phyloP scores from a whole-genome alignment of 106 monocot species.

The Allium fistulosum region DNA sequence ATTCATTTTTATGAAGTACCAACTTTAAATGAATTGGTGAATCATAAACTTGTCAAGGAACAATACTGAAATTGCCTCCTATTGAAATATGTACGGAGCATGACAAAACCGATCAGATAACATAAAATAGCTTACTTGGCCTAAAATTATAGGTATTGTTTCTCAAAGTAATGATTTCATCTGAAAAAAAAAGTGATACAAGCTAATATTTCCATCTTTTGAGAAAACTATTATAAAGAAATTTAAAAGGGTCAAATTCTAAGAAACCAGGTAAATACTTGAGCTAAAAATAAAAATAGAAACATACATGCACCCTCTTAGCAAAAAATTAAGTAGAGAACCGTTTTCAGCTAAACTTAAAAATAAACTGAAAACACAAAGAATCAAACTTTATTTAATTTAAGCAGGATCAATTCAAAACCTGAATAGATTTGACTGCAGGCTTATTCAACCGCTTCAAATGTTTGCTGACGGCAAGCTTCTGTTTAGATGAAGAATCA shows the following conservation, averaged over 20 bases:
- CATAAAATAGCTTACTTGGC: neutral
- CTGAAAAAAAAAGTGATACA: neutral
- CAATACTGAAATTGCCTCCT: neutral
- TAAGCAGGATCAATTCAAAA: neutral
- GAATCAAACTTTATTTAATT: neutral
- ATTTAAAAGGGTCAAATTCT: neutral
- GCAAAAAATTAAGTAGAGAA: neutral
- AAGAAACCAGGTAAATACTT: neutral
- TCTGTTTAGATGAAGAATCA: conserved; percentile 1
- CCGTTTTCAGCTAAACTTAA: neutral
- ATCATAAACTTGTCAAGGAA: neutral
- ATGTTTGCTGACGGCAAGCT: conserved; percentile 27
- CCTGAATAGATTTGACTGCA: conserved; percentile 56
- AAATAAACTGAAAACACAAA: neutral
- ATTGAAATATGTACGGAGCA: neutral
- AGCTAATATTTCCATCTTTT: neutral
- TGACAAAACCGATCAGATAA: neutral
- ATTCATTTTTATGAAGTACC: neutral
- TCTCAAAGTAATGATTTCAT: neutral
- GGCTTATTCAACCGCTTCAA: conserved; percentile 71
- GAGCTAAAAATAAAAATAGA: neutral
- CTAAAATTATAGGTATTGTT: neutral
- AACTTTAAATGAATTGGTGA: neutral
- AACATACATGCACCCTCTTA: neutral
- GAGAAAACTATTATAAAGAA: neutral